Conservation (phyloP, 1,139 yeast species). For the Magnusiomyces clavatus region DNA sequence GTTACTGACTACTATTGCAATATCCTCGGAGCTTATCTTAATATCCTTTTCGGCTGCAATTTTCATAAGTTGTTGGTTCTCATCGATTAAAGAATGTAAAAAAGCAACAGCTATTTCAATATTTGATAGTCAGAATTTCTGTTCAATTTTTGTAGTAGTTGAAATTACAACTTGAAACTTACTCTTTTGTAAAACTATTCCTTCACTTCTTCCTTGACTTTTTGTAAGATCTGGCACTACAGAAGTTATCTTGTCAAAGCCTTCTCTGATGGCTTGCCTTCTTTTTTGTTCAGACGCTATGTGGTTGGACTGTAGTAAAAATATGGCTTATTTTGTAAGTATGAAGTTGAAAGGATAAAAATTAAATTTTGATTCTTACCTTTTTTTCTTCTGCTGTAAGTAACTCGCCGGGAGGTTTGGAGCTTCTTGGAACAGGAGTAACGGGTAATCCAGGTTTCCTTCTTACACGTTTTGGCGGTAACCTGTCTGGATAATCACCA, state of each 20-base stretch:
- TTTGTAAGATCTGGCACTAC: constrained; percentile 37
- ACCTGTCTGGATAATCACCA: not conserved
- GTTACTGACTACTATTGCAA: too few species aligned
- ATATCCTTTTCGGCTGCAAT: constrained; percentile 19
- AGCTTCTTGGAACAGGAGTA: constrained; percentile 17
- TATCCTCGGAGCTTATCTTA: not conserved
- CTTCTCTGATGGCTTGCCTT: constrained; percentile 41
- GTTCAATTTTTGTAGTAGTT: not conserved
- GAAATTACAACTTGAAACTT: constrained; percentile 10
- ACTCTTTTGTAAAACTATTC: constrained; percentile 35
- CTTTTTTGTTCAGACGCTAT: constrained; percentile 45
- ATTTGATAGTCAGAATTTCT: constrained; percentile 1
- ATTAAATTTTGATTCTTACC: constrained; percentile 7
- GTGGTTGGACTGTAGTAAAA: constrained; percentile 33
- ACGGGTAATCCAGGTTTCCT: constrained; percentile 16
- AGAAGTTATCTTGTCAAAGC: constrained; percentile 36
- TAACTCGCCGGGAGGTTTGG: constrained; percentile 24
- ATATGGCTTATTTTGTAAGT: not conserved
- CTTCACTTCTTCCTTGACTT: constrained; percentile 36
- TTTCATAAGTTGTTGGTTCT: constrained; percentile 25
- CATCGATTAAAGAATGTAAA: constrained; percentile 26
- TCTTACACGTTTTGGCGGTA: constrained; percentile 18
- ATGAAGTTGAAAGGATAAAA: not conserved
- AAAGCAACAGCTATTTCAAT: constrained; percentile 26
- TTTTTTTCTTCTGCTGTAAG: constrained; percentile 27